Evolutionary conservation across 1,139 yeast species (phyloP), one percentile per base, ranked within the genome.

Genomic region (Geotrichum histeridarum): DNA sequence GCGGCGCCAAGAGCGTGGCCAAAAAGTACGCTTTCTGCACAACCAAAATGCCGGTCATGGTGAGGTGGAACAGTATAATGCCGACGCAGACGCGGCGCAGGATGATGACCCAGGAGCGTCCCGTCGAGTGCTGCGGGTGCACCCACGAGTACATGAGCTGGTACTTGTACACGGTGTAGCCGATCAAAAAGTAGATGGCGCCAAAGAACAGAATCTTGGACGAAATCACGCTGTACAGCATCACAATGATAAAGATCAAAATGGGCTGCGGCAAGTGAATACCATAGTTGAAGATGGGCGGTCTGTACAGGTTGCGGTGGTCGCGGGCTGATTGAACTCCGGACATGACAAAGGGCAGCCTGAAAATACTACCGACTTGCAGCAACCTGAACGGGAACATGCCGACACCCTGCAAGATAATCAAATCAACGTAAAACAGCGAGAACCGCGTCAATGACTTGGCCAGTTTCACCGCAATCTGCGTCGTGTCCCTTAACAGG

Each of bases 31-130:
- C 95, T 58, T 85, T 83, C 60, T 80, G 82, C 62, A 88, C 82
- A 0, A 87, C 93, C 57, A 91, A 73, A 0, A 95, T 84, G 1
- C 97, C 98, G 1, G 91, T 90, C 89, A 90, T 89, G 14, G 96
- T 88, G 55, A 91, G 70, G 65, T 93, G 98, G 67, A 93, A 87
- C 11, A 88, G 69, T 15, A 84, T 69, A 43, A 87, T 68, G 0
- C 95, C 95, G 48, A 86, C 68, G 51, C 84, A 79, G 3, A 87
- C 78, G 59, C 96, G 74, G 60, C 94, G 77, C 67, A 83, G 82
- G 2, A 88, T 84, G 57, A 86, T 73, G 0, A 94, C 91, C 95
- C 95, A 87, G 0, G 87, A 91, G 63, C 84, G 83, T 3, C 95
- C 96, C 0, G 95, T 88, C 0, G 94, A 85, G 68, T 88, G 96